phyloP scores from a whole-genome alignment of 2,329 filamentous ascomycete genomes.

The Shiraia sp. region DNA sequence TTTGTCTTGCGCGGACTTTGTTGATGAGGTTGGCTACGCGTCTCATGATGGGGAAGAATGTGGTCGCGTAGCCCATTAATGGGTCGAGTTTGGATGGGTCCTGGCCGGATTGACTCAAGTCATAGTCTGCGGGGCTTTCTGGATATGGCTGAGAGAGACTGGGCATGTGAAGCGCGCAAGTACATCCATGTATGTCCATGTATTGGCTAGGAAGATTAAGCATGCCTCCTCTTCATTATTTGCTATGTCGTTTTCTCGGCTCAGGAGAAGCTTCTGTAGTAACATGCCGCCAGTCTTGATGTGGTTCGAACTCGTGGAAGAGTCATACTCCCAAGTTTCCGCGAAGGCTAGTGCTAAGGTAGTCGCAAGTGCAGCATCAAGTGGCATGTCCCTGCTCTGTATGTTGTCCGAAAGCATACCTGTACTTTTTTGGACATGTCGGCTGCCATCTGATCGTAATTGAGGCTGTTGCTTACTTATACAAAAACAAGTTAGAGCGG shows the following conservation, averaged over 20 bases:
- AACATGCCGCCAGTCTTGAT: constrained; percentile 66
- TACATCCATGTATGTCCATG: constrained; percentile 73
- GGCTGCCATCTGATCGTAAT: constrained; percentile 62
- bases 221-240: constrained; percentile 45
- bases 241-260: constrained; percentile 43
- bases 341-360: constrained; percentile 68
- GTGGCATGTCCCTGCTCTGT: constrained; percentile 62
- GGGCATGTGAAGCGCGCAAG: constrained; percentile 69
- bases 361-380: constrained; percentile 66
- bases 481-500: constrained; percentile 69
- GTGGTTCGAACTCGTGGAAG: constrained; percentile 67
- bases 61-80: constrained; percentile 68
- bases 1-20: constrained; percentile 54
- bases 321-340: constrained; percentile 67
- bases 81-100: constrained; percentile 57
- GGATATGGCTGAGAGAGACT: constrained; percentile 58
- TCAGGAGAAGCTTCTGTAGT: constrained; percentile 60
- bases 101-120: constrained; percentile 6
- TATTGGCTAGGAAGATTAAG: constrained; percentile 68
- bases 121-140: constrained; percentile 33
- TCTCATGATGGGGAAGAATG: constrained; percentile 68
- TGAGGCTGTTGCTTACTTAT: constrained; percentile 59
- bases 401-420: constrained; percentile 54
- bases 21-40: constrained; percentile 65
- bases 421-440: constrained; percentile 66